Conservation (phyloP, 1,284 basidiomycete genomes). For the Phellinidium pouzarii region DNA sequence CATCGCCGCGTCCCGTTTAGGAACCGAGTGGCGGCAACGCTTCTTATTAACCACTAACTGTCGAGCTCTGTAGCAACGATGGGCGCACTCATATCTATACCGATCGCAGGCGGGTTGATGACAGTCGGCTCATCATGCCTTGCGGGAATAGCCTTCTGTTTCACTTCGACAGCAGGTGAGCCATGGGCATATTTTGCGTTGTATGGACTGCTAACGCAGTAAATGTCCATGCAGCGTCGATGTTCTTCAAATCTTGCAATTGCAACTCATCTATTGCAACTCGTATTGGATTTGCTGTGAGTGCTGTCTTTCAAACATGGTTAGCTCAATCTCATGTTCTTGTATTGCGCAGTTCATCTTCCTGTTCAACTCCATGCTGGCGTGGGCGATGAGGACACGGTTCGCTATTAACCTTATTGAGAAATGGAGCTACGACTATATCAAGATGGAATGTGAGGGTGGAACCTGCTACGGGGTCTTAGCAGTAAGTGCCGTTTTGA, state of each 20-base stretch:
- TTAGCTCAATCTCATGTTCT: neutral
- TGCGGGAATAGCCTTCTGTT: conserved; percentile 76
- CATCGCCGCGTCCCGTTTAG: neutral
- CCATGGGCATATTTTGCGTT: conserved; percentile 24
- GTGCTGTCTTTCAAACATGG: conserved; percentile 25
- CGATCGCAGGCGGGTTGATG: conserved; percentile 72
- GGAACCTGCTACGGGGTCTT: conserved; percentile 96
- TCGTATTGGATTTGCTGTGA: conserved; percentile 89
- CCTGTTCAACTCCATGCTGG: conserved; percentile 90
- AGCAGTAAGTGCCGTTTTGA: conserved; percentile 53
- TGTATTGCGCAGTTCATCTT: conserved; percentile 74
- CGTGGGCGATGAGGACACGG: conserved; percentile 93
- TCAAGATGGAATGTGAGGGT: conserved; percentile 94
- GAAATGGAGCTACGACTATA: conserved; percentile 92
- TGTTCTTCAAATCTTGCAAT: conserved; percentile 98
- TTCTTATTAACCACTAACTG: neutral
- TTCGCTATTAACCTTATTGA: conserved; percentile 84
- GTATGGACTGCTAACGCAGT: neutral
- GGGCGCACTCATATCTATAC: conserved; percentile 83
- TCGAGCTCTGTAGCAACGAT: conserved; percentile 34
- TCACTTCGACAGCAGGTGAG: conserved; percentile 75
- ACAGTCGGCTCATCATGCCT: conserved; percentile 76
- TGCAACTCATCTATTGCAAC: conserved; percentile 99
- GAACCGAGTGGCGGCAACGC: neutral
- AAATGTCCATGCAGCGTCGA: conserved; percentile 73